Conservation (phyloP, 2,329 filamentous ascomycete genomes). For the Xylariomycetidae sp. region DNA sequence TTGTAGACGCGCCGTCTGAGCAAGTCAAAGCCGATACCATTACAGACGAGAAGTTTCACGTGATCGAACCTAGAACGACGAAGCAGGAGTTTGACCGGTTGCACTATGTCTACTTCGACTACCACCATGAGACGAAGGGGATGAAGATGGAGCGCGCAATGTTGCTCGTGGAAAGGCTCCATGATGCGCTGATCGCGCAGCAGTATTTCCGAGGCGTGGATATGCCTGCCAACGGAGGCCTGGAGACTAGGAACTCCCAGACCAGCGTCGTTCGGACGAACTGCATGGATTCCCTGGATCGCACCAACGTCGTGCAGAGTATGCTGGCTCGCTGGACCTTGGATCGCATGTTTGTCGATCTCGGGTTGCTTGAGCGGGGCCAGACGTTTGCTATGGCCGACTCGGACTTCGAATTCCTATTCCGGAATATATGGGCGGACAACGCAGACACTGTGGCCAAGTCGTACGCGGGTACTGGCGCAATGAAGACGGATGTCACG, state of each 20-base stretch:
- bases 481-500: constrained; percentile 96
- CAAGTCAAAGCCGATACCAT: constrained; percentile 56
- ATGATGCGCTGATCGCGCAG: constrained; percentile 68
- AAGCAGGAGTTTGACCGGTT: constrained; percentile 68
- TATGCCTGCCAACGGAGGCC: constrained; percentile 67
- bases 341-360: constrained; percentile 80
- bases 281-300: constrained; percentile 98
- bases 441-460: constrained; percentile 94
- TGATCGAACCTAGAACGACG: constrained; percentile 59
- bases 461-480: constrained; percentile 91
- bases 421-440: constrained; percentile 97
- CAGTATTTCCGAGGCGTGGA: constrained; percentile 92
- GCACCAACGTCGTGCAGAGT: constrained; percentile 96
- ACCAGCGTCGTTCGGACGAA: constrained; percentile 92
- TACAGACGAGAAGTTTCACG: constrained; percentile 74
- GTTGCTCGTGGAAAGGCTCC: constrained; percentile 75
- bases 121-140: constrained; percentile 95
- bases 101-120: constrained; percentile 98
- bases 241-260: constrained; percentile 78
- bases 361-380: constrained; percentile 70
- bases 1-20: constrained; percentile 66
- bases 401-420: constrained; percentile 76
- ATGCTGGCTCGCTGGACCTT: constrained; percentile 90
- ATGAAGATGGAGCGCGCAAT: constrained; percentile 89
- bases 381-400: constrained; percentile 74